Percentiles rank a stretch among this genome's conserved stretches.
Conservation (phyloP, 2,329 filamentous ascomycete genomes). For the Emergomyces orientalis region DNA sequence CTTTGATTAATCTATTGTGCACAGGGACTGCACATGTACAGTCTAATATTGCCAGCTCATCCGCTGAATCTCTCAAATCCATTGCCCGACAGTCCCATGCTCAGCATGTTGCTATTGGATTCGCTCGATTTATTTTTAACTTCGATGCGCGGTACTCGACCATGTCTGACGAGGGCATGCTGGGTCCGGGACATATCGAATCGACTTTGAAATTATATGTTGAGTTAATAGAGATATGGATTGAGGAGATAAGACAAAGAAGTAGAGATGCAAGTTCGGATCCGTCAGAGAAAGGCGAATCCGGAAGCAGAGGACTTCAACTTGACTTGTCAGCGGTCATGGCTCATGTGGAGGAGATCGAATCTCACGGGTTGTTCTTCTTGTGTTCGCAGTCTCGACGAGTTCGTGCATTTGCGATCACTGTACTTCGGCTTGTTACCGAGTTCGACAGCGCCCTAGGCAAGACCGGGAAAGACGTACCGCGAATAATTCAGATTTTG, state of each 20-base stretch:
- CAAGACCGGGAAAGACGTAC: constrained; percentile 67
- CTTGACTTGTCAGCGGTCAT: constrained; percentile 81
- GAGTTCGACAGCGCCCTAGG: constrained; percentile 88
- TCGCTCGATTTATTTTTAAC: constrained; percentile 95
- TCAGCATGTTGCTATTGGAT: constrained; percentile 91
- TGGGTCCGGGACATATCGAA: constrained; percentile 88
- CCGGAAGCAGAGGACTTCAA: constrained; percentile 64
- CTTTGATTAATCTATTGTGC: constrained; percentile 86
- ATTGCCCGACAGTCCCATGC: constrained; percentile 90
- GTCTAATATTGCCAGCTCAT: constrained; percentile 81
- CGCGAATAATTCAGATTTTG: constrained; percentile 80
- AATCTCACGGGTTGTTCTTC: constrained; percentile 95
- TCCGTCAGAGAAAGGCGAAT: constrained; percentile 50
- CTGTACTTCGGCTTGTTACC: constrained; percentile 79
- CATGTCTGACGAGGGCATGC: constrained; percentile 95
- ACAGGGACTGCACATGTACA: constrained; percentile 96
- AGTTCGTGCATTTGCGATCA: constrained; percentile 84
- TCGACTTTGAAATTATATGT: constrained; percentile 88
- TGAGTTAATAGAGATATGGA: constrained; percentile 91
- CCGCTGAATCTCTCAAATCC: constrained; percentile 84
- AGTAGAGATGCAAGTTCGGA: constrained; percentile 63
- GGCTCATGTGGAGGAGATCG: constrained; percentile 91
- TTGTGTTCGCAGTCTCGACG: constrained; percentile 88
- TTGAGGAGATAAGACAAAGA: constrained; percentile 87
- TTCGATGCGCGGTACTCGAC: constrained; percentile 96